phyloP scores from a whole-genome alignment of 345 rosid species.

The Atalantia buxifolia region DNA sequence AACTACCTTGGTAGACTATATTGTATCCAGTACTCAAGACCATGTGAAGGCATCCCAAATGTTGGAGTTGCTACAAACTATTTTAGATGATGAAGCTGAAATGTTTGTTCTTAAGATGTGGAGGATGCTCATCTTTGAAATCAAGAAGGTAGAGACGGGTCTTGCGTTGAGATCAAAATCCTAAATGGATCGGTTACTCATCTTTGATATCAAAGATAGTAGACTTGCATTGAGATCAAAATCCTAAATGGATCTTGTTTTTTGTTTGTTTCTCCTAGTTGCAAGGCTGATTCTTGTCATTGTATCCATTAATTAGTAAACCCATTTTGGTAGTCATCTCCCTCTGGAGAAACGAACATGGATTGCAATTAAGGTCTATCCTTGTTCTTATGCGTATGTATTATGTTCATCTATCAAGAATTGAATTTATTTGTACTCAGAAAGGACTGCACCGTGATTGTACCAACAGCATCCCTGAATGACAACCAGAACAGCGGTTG shows the following conservation, averaged over 20 bases:
- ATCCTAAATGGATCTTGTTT: conserved; percentile 34
- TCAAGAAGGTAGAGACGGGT: conserved; percentile 86
- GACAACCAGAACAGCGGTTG: too few relatives aligned
- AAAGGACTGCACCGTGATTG: neutral
- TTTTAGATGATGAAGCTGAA: conserved; percentile 94
- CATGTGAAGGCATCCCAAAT: conserved; percentile 87
- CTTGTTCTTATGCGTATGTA: conserved; percentile 10
- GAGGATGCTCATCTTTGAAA: conserved; percentile 98
- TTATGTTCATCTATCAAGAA: neutral
- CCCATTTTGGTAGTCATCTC: neutral
- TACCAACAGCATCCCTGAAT: neutral
- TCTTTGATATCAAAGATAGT: conserved; percentile 90
- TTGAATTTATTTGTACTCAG: neutral
- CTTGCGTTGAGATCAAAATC: conserved; percentile 55
- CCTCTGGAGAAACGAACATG: conserved; percentile 10
- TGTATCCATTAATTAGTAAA: neutral
- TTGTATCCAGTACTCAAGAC: conserved; percentile 75
- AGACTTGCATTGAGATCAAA: conserved; percentile 60
- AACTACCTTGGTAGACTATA: conserved; percentile 80
- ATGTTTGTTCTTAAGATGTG: conserved; percentile 99
- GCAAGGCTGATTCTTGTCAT: neutral
- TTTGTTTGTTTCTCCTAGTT: neutral
- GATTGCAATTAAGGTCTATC: neutral
- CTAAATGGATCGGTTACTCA: conserved; percentile 56
- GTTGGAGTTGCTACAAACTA: conserved; percentile 85